Evolutionary conservation across 805 yeast genomes (phyloP), one percentile per base, ranked within the genome.

Genomic region (Candida coquimbonensis): DNA sequence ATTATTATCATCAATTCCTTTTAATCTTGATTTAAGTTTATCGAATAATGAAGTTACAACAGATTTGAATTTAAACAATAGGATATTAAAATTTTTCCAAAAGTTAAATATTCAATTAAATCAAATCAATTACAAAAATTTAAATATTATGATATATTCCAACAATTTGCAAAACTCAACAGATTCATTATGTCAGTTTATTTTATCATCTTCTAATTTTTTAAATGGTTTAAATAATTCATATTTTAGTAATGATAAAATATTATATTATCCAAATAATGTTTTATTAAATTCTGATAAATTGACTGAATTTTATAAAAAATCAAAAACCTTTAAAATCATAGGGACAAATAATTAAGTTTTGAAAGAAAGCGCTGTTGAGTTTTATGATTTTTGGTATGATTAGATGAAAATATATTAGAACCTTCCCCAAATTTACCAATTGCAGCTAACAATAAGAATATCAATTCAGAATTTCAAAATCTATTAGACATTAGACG

Each of bases 301-400:
- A 56, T 43, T 70, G 65, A 49, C 66, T 54, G 29, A 65, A 64
- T 27, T 47, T 29, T 48, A 52, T 12, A 39, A 50, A 11, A 47
- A 44, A 13, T 42, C 53, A 1, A 46, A 52, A 17, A 47, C 45
- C 13, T 57, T 60, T 25, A 77, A 67, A 53, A 63, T 83, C 40
- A 73, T 84, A 2, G 91, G 91, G 4, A 81, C 88, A 4, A 77
- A 83, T 36, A 83, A 83, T 56, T 75, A 83, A 14, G 73, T 81
- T 36, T 76, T 83, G 56, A 78, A 78, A 54, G 70, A 74, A 19
- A 29, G 35, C 31, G 73, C 73, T 46, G 68, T 66, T 31, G 69
- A 68, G 39, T 56, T 75, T 19, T 83, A 85, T 83, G 86, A 83
- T 59, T 59, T 79, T 31, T 70, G 77, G 49, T 75, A 79, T 46